phyloP scores from a whole-genome alignment of 1,284 basidiomycete genomes.

The Apiotrichum akiyoshidainum region DNA sequence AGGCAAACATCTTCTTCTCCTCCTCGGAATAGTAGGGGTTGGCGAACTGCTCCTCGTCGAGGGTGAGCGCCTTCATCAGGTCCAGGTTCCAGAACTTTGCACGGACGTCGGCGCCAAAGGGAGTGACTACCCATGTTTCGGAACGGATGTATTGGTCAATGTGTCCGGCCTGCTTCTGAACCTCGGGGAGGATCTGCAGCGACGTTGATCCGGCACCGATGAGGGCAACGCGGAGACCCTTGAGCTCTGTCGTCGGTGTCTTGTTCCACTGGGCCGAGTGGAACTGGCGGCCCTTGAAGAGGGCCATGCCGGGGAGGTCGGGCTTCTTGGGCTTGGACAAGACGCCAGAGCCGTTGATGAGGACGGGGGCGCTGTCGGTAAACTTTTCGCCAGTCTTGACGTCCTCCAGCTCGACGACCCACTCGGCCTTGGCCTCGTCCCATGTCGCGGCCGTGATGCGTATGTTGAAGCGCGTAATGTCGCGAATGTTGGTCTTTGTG shows the following conservation, averaged over 20 bases:
- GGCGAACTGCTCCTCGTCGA: conserved; percentile 23
- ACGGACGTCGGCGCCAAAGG: conserved; percentile 15
- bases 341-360: conserved; percentile 37
- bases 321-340: conserved; percentile 29
- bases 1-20: conserved; percentile 19
- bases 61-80: conserved; percentile 17
- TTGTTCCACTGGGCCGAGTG: conserved; percentile 29
- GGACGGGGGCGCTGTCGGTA: conserved; percentile 28
- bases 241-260: conserved; percentile 16
- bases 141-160: conserved; percentile 29
- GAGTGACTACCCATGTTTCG: conserved; percentile 15
- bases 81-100: conserved; percentile 23
- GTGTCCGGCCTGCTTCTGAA: conserved; percentile 23
- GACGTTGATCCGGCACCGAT: conserved; percentile 19
- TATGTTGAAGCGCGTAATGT: conserved; percentile 29
- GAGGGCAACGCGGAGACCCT: conserved; percentile 18
- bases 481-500: conserved; percentile 13
- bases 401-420: conserved; percentile 21
- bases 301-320: conserved; percentile 25
- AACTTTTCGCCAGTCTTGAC: conserved; percentile 9
- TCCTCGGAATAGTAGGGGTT: conserved; percentile 35
- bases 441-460: conserved; percentile 3
- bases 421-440: conserved; percentile 27
- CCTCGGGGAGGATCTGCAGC: conserved; percentile 28
- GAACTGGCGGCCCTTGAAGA: conserved; percentile 28